A percentile compares a stretch with the other conserved stretches of the same genome.
Conservation (phyloP, 306 rosid species). For the Trichosanthes truncata region DNA sequence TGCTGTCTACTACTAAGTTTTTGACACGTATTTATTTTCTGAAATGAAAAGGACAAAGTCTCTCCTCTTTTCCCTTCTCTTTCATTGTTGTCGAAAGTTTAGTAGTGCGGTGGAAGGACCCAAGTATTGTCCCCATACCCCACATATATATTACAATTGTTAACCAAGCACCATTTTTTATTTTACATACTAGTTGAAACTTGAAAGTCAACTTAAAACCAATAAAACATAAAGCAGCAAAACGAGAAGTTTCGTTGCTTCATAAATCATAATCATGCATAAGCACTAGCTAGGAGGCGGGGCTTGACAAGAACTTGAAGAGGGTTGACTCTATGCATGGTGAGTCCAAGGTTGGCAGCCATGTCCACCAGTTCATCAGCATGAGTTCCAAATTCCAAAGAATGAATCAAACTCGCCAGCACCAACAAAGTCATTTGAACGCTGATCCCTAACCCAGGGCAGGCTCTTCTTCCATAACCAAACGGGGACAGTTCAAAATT, state of each 20-base stretch:
- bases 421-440: conserved; percentile 29
- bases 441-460: conserved; percentile 33
- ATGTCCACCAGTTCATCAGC: conserved; percentile 27
- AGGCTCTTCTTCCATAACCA: conserved; percentile 48
- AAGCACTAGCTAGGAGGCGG: conserved; percentile 20
- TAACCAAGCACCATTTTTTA: background rate
- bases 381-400: conserved; percentile 26
- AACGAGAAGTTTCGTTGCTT: too few species aligned
- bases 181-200: too few species aligned
- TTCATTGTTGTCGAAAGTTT: too few species aligned
- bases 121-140: too few species aligned
- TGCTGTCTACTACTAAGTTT: too few species aligned
- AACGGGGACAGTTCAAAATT: conserved; percentile 42
- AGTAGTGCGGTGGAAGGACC: too few species aligned
- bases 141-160: too few species aligned
- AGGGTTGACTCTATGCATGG: conserved; percentile 31
- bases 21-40: too few species aligned
- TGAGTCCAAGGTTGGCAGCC: conserved; percentile 30
- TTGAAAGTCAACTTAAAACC: too few species aligned
- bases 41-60: too few species aligned
- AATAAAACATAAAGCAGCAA: too few species aligned
- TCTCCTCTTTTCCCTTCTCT: too few species aligned
- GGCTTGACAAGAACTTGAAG: conserved; percentile 38
- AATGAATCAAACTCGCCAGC: conserved; percentile 36
- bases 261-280: background rate